phyloP scores from a whole-genome alignment of 108 stramenopile species.

The Cyclotella sp. region DNA sequence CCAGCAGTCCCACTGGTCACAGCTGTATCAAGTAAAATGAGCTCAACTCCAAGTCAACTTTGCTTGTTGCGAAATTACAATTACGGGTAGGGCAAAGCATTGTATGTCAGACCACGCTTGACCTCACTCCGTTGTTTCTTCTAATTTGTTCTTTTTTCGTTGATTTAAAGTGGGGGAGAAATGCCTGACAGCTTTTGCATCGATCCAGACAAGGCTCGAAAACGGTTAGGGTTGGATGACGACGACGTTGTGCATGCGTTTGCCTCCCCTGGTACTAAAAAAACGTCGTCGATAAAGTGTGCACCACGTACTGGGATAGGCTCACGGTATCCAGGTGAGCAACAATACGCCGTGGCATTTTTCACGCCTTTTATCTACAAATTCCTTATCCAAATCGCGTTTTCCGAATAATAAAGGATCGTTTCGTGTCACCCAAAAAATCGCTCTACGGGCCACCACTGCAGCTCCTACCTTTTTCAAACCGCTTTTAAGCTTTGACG shows the following conservation, averaged over 20 bases:
- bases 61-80: conserved; percentile 87
- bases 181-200: conserved; percentile 75
- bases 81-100: conserved; percentile 47
- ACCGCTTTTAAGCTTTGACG: conserved; percentile 84
- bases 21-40: conserved; percentile 82
- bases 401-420: conserved; percentile 49
- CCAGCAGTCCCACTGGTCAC: conserved; percentile 59
- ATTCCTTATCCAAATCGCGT: not conserved
- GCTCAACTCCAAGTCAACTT: conserved; percentile 76
- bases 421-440: conserved; percentile 83
- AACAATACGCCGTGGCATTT: not conserved
- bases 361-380: not conserved
- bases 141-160: not conserved
- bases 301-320: conserved; percentile 60
- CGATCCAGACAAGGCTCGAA: conserved; percentile 68
- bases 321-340: conserved; percentile 69
- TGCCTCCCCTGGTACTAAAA: not conserved
- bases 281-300: conserved; percentile 33
- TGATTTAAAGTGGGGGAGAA: conserved; percentile 61
- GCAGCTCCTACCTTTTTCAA: conserved; percentile 92
- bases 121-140: not conserved
- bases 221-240: conserved; percentile 62
- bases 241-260: conserved; percentile 37
- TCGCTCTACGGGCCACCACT: conserved; percentile 83
- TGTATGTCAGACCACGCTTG: not conserved